phyloP scores from a whole-genome alignment of 2,329 filamentous ascomycete species.

The Falciphora oryzae region DNA sequence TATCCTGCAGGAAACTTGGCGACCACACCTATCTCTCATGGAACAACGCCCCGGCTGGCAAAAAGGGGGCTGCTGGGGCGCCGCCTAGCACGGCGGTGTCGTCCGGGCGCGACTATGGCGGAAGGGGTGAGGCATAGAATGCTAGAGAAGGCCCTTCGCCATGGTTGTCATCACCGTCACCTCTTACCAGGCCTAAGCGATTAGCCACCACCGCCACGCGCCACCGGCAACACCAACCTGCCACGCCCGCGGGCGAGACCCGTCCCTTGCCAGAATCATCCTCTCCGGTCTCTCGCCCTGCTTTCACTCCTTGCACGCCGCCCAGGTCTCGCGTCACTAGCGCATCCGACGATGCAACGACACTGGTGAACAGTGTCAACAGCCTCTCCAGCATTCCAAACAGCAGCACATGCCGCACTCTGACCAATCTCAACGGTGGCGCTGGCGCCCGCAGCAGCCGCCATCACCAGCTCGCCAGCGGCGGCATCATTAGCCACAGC shows the following conservation, averaged over 20 bases:
- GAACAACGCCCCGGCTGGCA: constrained; percentile 58
- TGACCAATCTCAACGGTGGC: neutral
- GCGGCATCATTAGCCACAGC: neutral
- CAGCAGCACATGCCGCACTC: neutral
- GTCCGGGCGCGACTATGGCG: constrained; percentile 51
- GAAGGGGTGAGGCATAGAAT: constrained; percentile 10
- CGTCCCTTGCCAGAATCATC: neutral
- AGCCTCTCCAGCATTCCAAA: constrained; percentile 6
- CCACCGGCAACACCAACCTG: neutral
- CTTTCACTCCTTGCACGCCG: neutral
- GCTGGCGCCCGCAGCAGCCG: neutral
- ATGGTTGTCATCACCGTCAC: too few species aligned
- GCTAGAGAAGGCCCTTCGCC: neutral
- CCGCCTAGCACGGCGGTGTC: constrained; percentile 37
- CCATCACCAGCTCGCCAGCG: neutral
- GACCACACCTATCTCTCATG: constrained; percentile 97
- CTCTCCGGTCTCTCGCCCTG: neutral
- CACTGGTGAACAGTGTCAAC: constrained; percentile 8
- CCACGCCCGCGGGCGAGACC: neutral
- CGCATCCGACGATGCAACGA: constrained; percentile 2
- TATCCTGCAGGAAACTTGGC: constrained; percentile 73
- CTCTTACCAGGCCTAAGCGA: neutral
- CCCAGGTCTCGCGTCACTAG: neutral
- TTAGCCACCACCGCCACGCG: neutral
- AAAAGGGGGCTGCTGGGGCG: constrained; percentile 32